Evolutionary conservation across 768 basidiomycete species (phyloP).

Genomic region (Russula olivacea): DNA sequence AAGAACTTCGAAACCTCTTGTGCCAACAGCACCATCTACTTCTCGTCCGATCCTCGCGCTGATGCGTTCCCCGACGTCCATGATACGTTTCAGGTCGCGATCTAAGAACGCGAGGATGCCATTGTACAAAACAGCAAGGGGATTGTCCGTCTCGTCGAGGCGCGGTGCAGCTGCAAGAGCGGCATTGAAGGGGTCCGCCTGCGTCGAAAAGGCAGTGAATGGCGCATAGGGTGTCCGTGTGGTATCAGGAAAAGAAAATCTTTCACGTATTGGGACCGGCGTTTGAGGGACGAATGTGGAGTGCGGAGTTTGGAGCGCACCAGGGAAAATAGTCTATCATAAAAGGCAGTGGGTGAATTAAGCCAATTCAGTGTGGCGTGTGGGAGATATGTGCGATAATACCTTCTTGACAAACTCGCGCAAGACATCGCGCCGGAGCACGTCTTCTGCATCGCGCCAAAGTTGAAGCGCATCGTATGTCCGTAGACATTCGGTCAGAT

Average conservation of each 20-base stretch:
- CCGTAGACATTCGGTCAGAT: constrained; percentile 70
- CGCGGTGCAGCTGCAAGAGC: constrained; percentile 40
- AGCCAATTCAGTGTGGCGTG: neutral
- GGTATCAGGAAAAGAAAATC: constrained; percentile 33
- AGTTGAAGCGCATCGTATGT: constrained; percentile 76
- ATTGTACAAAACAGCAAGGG: constrained; percentile 74
- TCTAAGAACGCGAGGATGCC: constrained; percentile 76
- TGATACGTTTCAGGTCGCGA: constrained; percentile 63
- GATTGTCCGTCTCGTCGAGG: constrained; percentile 59
- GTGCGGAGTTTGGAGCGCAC: constrained; percentile 59
- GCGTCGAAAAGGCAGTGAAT: constrained; percentile 43
- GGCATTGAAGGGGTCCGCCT: constrained; percentile 38
- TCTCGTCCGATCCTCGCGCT: constrained; percentile 42
- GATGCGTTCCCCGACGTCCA: constrained; percentile 71
- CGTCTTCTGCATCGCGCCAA: constrained; percentile 86
- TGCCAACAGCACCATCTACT: constrained; percentile 11
- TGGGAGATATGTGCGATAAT: constrained; percentile 15
- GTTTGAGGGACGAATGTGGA: constrained; percentile 77
- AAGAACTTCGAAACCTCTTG: constrained; percentile 71
- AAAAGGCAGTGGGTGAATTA: neutral
- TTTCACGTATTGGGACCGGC: constrained; percentile 42
- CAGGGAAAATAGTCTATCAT: constrained; percentile 72
- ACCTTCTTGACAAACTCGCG: constrained; percentile 76
- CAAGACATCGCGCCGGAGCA: constrained; percentile 66
- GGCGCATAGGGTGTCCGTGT: constrained; percentile 53